A percentile compares a stretch with the other conserved stretches of the same genome.
phyloP scores from a whole-genome alignment of 169 alveolate genomes.

The Miamiensis avidus region DNA sequence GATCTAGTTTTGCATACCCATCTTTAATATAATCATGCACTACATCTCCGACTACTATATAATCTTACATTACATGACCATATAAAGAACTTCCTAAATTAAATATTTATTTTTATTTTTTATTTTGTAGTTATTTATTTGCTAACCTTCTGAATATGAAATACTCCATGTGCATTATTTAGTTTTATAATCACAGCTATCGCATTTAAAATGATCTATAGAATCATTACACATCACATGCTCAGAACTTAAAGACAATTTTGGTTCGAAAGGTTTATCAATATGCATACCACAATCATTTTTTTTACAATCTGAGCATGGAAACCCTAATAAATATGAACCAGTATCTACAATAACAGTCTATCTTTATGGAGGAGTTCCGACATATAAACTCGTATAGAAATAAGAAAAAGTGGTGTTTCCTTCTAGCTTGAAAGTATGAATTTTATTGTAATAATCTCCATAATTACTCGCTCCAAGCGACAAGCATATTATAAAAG shows the following conservation, averaged over 20 bases:
- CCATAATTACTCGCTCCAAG: too few relatives aligned
- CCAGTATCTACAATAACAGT: conserved; percentile 33
- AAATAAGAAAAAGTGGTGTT: conserved; percentile 3
- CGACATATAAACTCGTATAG: conserved; percentile 17
- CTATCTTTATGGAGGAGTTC: conserved; percentile 16
- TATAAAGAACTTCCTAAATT: conserved; percentile 14
- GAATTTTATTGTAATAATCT: conserved; percentile 4
- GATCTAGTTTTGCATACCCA: neutral
- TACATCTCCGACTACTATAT: conserved; percentile 20
- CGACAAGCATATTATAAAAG: too few relatives aligned
- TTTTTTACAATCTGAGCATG: conserved; percentile 12
- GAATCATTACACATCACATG: neutral
- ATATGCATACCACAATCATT: conserved; percentile 11
- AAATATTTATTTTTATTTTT: too few relatives aligned
- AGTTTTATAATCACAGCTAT: neutral
- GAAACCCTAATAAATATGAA: conserved; percentile 13
- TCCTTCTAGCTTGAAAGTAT: conserved; percentile 22
- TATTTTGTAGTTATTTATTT: too few relatives aligned
- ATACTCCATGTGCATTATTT: conserved; percentile 15
- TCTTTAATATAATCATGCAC: conserved; percentile 9
- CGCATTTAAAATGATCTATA: neutral
- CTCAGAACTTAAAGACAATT: neutral
- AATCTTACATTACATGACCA: neutral
- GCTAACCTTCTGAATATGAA: conserved; percentile 13
- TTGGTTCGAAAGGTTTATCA: neutral